Base-by-base conservation (phyloP, 495 filamentous ascomycete genomes). In the Aspergillus sclerotiicarbonarius region DNA sequence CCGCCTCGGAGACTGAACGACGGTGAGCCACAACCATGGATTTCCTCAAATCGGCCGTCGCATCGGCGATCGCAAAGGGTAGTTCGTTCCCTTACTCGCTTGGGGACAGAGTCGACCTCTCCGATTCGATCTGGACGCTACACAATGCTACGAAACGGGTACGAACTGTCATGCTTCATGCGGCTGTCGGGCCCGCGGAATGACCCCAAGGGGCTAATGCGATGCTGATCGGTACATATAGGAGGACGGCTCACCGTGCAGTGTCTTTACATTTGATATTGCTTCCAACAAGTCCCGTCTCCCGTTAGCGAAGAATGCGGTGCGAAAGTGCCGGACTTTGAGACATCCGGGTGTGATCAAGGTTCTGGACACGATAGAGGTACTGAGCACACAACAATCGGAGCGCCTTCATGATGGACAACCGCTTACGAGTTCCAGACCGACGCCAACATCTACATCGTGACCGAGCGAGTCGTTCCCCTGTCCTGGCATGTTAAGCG, bases 21-120 rank as follows among this genome's bases (percentile, higher is more conserved):
- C 53, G 20, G n/a, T 52, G 58, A 53, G 47, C 51, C 43, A 15
- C 49, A 49, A 51, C 65, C 57, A 98, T 98, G 94, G 92, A 98
- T 65, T 97, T 98, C 69, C 82, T 98, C 58, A 98, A 97, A 76
- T 96, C 90, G 47, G 95, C 95, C 41, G 91, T 98, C 65, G 91
- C 91, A 35, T 96, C 94, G 41, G 93, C 93, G 57, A 98, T 97
- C 63, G 89, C 94, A 13, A 96, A 96, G 72, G 92, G 92, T 16
- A 92, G 91, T 32, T 84, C 91, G 4, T 95, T 96, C 64, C 91
- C 91, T 8, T 97, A 95, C 70, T 87, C 82, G 18, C 91, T 97
- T 63, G 92, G 92, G 62, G 94, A 98, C 72, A 81, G 87, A 68
- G 87, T 96, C 47, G 92, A 96, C 62, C 75, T 91, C 30, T 90